Base-by-base conservation (phyloP, 148 eudicot genomes). In the Dianthus caryophyllus region DNA sequence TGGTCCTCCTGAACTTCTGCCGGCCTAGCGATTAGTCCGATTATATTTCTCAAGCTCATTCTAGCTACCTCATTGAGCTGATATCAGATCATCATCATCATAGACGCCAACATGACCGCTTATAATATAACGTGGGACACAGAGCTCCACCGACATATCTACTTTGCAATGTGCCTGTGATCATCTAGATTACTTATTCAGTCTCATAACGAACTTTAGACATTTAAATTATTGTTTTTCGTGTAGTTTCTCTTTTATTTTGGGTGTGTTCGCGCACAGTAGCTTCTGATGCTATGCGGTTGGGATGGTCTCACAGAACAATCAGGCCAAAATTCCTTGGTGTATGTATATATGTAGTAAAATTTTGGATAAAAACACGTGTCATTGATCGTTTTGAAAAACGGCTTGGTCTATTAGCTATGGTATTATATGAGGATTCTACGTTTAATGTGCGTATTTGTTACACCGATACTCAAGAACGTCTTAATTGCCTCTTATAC, bases 301-400 rank as follows among this genome's bases (percentile, higher is more conserved):
- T 60, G 25, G 20, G 3, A 18, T 16, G 36, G 36, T 44, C 54
- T n/a, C 25, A 6, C 26, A 71, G 51, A 53, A 54, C 69, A 16
- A 53, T 21, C 57, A 26, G 27, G 75, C 44, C 65, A 63, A 44
- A 53, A 72, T 64, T 44, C 64, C 20, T 54, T 43, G 75, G 64
- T 72, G 69, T 72, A 65, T 72, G 69, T 72, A 65, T 27, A 65
- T 72, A 65, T 29, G 54, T 64, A 64, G 53, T 52, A 46, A n/a
- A 52, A 62, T 20, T 25, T 64, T 25, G 54, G n/a, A n/a, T n/a
- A 51, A 26, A 53, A 64, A 64, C 25, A 54, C 51, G 10, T 20
- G 16, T 9, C 44, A 41, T 41, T 41, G 18, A 6, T 27, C 43
- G 61, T 21, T 10, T 27, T 63, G 15, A 57, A 50, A 53, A 22